These are phyloP conservation scores for Hansenula lynferdii DNA, from an alignment of 1,139 yeast species.

Conservation along the genomic window DNA sequence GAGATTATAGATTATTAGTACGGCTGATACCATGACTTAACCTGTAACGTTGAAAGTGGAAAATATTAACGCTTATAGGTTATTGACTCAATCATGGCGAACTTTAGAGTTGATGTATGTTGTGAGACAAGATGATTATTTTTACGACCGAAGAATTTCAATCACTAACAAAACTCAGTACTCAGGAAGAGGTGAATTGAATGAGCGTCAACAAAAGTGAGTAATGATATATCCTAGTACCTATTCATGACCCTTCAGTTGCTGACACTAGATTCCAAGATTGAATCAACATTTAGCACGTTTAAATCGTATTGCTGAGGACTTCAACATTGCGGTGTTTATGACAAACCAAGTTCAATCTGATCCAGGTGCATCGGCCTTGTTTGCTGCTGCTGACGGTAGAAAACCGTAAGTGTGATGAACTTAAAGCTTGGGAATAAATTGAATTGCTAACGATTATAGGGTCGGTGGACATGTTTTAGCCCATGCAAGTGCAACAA, in stretches of 20 bases:
- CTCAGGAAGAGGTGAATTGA: slow-evolving; percentile 55
- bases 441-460: background rate
- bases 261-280: no score
- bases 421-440: background rate
- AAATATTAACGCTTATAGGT: slow-evolving; percentile 23
- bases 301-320: slow-evolving; percentile 51
- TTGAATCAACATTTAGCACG: slow-evolving; percentile 52
- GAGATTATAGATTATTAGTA: slow-evolving; percentile 38
- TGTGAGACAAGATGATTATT: no score
- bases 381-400: slow-evolving; percentile 62
- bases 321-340: slow-evolving; percentile 54
- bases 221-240: background rate
- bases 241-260: no score
- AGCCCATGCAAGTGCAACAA: slow-evolving; percentile 62
- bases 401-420: slow-evolving; percentile 42
- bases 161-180: slow-evolving; percentile 23
- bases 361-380: slow-evolving; percentile 64
- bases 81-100: slow-evolving; percentile 59
- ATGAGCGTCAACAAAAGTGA: slow-evolving; percentile 52
- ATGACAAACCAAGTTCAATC: slow-evolving; percentile 62
- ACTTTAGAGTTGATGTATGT: slow-evolving; percentile 49
- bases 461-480: slow-evolving; percentile 58
- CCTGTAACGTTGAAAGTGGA: no score
- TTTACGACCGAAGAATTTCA: no score
- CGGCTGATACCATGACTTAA: no score